These are phyloP conservation scores for Cerrena zonata DNA, from an alignment of 1,284 basidiomycete species.

Conservation along the genomic window DNA sequence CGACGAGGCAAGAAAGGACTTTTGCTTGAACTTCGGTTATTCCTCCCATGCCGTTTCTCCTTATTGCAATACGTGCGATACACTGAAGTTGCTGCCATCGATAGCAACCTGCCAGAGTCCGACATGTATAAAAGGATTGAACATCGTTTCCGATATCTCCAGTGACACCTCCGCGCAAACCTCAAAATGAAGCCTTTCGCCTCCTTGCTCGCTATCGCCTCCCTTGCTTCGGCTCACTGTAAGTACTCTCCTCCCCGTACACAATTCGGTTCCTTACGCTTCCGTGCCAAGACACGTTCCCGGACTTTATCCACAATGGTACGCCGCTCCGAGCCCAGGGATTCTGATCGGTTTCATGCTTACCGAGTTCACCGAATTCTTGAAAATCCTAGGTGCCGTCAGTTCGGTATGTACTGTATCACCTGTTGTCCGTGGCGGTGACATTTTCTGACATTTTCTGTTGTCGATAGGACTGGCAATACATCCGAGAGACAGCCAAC, in stretches of 20 bases:
- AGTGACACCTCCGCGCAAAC: no score
- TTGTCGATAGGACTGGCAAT: constrained; percentile 31
- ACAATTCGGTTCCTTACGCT: not conserved
- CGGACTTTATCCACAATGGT: constrained; percentile 20
- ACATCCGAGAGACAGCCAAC: constrained; percentile 40
- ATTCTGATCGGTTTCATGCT: no score
- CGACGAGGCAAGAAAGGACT: not conserved
- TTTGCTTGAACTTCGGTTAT: not conserved
- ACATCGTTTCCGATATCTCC: no score
- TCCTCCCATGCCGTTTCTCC: not conserved
- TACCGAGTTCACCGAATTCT: no score
- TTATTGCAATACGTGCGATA: not conserved
- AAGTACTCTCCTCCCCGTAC: not conserved
- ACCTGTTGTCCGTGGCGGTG: not conserved
- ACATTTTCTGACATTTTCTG: not conserved
- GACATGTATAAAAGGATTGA: not conserved
- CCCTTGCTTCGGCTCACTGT: constrained; percentile 21
- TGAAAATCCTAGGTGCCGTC: not conserved
- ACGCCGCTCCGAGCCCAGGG: no score
- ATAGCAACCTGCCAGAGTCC: no score
- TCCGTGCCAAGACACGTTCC: constrained; percentile 21
- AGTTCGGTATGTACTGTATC: constrained; percentile 5
- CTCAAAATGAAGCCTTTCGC: constrained; percentile 18
- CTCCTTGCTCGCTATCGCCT: constrained; percentile 17
- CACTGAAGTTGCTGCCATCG: no score